Conservation (phyloP, 2,329 filamentous ascomycete genomes). For the Corinectria fuckeliana region DNA sequence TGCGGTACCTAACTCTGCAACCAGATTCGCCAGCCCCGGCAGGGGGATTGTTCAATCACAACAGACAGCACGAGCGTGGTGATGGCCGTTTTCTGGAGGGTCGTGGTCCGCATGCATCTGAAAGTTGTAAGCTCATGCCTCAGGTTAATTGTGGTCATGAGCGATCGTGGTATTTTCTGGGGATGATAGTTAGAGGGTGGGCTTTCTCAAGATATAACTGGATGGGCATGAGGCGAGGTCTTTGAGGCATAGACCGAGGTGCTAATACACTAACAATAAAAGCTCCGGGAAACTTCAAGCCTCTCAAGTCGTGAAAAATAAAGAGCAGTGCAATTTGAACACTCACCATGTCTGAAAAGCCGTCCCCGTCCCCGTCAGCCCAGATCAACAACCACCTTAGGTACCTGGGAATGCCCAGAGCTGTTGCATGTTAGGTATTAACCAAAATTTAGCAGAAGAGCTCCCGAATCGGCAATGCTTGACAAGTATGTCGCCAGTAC, state of each 20-base stretch:
- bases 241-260: not conserved
- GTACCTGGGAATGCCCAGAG: not conserved
- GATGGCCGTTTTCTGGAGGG: not conserved
- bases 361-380: not conserved
- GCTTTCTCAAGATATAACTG: not conserved
- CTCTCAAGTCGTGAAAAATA: not conserved
- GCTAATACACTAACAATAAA: not conserved
- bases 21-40: not conserved
- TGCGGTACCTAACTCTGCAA: not conserved
- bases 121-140: not conserved
- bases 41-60: not conserved
- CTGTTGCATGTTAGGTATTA: not conserved
- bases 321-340: not conserved
- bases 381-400: not conserved
- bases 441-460: not conserved
- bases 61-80: not conserved
- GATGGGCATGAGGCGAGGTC: not conserved
- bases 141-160: not conserved
- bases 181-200: not conserved
- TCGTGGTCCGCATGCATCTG: not conserved
- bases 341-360: not conserved
- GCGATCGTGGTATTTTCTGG: not conserved
- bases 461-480: not conserved
- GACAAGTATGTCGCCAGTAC: not conserved
- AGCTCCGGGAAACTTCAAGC: not conserved